These are phyloP conservation scores for Perkinsus olseni DNA, from an alignment of 169 alveolate species.

Conservation along the genomic window DNA sequence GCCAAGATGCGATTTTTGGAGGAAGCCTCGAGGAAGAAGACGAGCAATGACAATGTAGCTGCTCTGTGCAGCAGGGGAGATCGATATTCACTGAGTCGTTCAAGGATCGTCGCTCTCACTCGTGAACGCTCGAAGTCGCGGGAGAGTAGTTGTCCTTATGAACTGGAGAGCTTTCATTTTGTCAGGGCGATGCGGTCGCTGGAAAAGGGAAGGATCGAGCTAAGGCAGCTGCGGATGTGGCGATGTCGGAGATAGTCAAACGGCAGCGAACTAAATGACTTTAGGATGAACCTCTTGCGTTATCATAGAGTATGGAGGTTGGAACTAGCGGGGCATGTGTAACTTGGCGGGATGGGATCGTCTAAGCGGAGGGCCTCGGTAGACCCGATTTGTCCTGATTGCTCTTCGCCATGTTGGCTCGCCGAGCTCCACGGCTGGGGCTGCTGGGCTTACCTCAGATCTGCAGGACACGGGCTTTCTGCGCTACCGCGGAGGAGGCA, in stretches of 20 bases:
- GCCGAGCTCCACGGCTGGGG: background rate
- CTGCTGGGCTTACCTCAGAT: background rate
- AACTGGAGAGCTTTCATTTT: no score
- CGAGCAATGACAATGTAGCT: background rate
- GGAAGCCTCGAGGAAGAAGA: background rate
- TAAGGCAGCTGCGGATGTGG: background rate
- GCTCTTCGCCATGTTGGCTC: background rate
- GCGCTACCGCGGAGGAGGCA: background rate
- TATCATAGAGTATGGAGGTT: background rate
- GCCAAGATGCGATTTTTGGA: background rate
- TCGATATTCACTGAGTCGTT: background rate
- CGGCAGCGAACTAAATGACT: background rate
- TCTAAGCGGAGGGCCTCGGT: background rate
- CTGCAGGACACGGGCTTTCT: background rate
- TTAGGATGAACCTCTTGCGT: background rate
- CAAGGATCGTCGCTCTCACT: background rate
- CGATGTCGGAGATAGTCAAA: background rate
- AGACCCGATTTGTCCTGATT: background rate
- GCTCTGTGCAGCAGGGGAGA: background rate
- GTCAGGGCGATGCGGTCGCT: background rate
- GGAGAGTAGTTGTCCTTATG: background rate
- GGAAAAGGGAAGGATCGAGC: background rate
- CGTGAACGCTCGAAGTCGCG: background rate
- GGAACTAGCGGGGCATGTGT: no score
- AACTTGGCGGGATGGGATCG: no score